Evolutionary conservation across 164 flowering plant genomes (phyloP), one percentile per base, ranked within the genome.

Genomic region (Magnolia kwangsiensis): DNA sequence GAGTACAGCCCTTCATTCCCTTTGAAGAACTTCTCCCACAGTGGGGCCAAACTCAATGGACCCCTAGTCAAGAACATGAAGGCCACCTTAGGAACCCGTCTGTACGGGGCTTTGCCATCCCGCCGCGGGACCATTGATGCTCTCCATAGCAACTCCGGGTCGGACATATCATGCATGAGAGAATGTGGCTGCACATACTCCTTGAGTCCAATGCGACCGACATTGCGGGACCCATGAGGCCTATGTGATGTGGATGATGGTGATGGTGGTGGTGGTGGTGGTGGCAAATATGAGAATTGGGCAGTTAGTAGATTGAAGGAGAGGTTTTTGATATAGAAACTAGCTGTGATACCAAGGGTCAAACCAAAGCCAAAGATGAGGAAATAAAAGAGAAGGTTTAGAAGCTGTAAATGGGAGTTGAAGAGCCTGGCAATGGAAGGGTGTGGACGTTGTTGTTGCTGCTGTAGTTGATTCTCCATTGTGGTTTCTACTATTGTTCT

Each of bases 11-110:
- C 88, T 70, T 83, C 82, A 77, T 88, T 73, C 8, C 93, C 93
- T 51, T 78, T 72, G 81, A 88, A 90, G 80, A 90, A 90, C 58
- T 73, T 79, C 78, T 90, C 91, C 93, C 91, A 90, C 50, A 90
- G 72, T 11, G 91, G 89, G 50, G 89, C 91, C 80, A 88, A 51
- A 16, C 79, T 27, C 55, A 88, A 77, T 4, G 80, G 79, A 1
- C 89, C 86, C 61, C 72, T 86, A 1, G 85, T 81, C 83, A 88
- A 72, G 80, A 88, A 89, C 86, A 89, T 45, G 89, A 89, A 89
- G 5, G 92, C 90, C 45, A 89, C 84, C 78, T 89, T 88, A 0
- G 89, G 89, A 1, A 69, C 75, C 6, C 83, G 70, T n/a, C 77
- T 65, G 71, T 76, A 83, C 4, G 90, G 90, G 61, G 67, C 78